Conservation (phyloP, 148 eudicot species). For the Silene latifolia region DNA sequence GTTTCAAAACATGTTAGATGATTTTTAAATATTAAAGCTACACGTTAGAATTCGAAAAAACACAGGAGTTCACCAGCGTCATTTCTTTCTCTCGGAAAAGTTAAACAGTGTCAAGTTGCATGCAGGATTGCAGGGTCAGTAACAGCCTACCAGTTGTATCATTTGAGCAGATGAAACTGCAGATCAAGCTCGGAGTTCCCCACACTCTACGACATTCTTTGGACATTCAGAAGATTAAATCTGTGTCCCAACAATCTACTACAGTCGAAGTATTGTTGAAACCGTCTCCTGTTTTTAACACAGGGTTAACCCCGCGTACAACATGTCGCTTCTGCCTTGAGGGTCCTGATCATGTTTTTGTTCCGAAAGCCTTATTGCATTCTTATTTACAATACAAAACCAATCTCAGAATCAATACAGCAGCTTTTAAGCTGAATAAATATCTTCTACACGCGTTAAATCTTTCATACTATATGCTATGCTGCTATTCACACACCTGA, state of each 20-base stretch:
- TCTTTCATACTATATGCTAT: not conserved
- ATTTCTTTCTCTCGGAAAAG: too few species aligned
- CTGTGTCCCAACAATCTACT: constrained; percentile 46
- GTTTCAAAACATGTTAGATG: not conserved
- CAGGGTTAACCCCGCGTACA: not conserved
- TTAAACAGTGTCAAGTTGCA: constrained; percentile 8
- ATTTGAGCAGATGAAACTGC: constrained; percentile 84
- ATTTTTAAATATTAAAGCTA: too few species aligned
- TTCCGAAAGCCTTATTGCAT: not conserved
- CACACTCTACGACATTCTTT: constrained; percentile 58
- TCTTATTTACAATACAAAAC: constrained; percentile 2
- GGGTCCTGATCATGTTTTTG: not conserved
- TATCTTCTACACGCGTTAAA: too few species aligned
- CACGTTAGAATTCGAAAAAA: too few species aligned
- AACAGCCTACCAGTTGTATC: constrained; percentile 57
- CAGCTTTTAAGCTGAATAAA: too few species aligned
- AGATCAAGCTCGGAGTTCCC: constrained; percentile 92
- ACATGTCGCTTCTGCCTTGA: too few species aligned
- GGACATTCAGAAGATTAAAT: constrained; percentile 79
- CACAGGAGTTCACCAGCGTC: too few species aligned
- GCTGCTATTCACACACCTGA: not conserved
- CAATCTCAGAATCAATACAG: not conserved
- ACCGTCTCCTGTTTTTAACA: not conserved
- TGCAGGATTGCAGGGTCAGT: constrained; percentile 57
- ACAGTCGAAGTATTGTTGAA: too few species aligned